phyloP scores from a whole-genome alignment of 2,329 filamentous ascomycete genomes.

The Trichoderma semiorbis region DNA sequence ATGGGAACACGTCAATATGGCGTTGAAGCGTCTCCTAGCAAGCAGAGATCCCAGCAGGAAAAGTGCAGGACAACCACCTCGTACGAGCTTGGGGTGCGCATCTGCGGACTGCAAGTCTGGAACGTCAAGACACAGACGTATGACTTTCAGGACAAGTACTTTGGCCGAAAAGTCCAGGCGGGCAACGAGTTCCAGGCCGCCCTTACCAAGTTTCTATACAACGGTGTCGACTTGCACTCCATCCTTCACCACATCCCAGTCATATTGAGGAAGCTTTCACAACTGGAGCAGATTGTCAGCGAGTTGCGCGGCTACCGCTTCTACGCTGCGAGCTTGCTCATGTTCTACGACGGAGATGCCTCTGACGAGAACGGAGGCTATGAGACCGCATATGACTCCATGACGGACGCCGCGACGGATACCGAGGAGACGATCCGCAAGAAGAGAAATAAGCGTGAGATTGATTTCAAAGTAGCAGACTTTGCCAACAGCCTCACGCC shows the following conservation, averaged over 20 bases:
- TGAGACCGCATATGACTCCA: constrained; percentile 53
- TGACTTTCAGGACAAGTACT: constrained; percentile 98
- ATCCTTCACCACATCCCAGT: constrained; percentile 83
- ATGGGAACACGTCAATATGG: constrained; percentile 99
- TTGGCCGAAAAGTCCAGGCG: constrained; percentile 81
- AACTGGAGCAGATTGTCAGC: constrained; percentile 79
- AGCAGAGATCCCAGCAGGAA: constrained; percentile 84
- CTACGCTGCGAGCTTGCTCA: constrained; percentile 89
- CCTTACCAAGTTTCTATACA: constrained; percentile 84
- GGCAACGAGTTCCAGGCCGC: constrained; percentile 87
- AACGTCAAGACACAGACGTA: constrained; percentile 79
- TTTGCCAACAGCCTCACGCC: constrained; percentile 97
- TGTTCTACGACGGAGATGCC: constrained; percentile 90
- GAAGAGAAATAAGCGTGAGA: constrained; percentile 55
- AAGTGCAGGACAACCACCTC: constrained; percentile 95
- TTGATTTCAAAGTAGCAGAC: constrained; percentile 96
- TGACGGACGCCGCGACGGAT: constrained; percentile 57
- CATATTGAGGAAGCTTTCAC: constrained; percentile 77
- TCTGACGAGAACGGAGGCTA: constrained; percentile 46
- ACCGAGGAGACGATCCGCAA: constrained; percentile 51
- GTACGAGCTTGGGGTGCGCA: constrained; percentile 81
- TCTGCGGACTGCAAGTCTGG: constrained; percentile 97
- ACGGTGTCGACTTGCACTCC: constrained; percentile 76
- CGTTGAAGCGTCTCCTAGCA: constrained; percentile 85
- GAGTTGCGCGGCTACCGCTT: constrained; percentile 83